Evolutionary conservation across 1,139 yeast genomes (phyloP), one percentile per base, ranked within the genome.

Genomic region (Nakaseomyces bracarensis): DNA sequence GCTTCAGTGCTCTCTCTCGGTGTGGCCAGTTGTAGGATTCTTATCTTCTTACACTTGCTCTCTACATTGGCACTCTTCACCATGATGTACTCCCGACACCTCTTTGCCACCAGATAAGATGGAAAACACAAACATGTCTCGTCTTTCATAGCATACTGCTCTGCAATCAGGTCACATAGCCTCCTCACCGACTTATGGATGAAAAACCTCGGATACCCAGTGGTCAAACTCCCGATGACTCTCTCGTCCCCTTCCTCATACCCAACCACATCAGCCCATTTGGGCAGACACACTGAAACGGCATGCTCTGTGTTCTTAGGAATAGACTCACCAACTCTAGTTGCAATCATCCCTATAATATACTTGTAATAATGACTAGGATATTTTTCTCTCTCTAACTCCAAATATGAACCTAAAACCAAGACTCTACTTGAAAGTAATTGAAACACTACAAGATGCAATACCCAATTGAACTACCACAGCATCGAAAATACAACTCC

Each of bases 301-400:
- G 96, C 96, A 62, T 89, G 97, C 6, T 83, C 79, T 0, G 94
- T 82, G 59, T 86, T 81, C 47, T 81, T 79, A 8, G 97, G 97
- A 47, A 89, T 87, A 7, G 95, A 79, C 25, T 74, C 79, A 6
- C 96, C 96, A 20, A 86, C 73, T 45, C 39, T 44, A 4, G 47
- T 40, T 21, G 50, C 8, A 33, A 33, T 21, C 36, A 33, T 33
- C 13, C 10, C n/a, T 9, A 1, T 21, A n/a, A n/a, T n/a, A n/a
- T n/a, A n/a, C n/a, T n/a, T n/a, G n/a, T n/a, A n/a, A n/a, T n/a
- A n/a, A n/a, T n/a, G n/a, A n/a, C n/a, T n/a, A n/a, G n/a, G n/a
- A n/a, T n/a, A n/a, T n/a, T n/a, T n/a, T n/a, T n/a, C n/a, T n/a
- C n/a, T n/a, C n/a, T n/a, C n/a, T n/a, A n/a, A n/a, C n/a, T n/a